Evolutionary conservation across 1,139 yeast genomes (phyloP).

Genomic region (Pichia sp.): DNA sequence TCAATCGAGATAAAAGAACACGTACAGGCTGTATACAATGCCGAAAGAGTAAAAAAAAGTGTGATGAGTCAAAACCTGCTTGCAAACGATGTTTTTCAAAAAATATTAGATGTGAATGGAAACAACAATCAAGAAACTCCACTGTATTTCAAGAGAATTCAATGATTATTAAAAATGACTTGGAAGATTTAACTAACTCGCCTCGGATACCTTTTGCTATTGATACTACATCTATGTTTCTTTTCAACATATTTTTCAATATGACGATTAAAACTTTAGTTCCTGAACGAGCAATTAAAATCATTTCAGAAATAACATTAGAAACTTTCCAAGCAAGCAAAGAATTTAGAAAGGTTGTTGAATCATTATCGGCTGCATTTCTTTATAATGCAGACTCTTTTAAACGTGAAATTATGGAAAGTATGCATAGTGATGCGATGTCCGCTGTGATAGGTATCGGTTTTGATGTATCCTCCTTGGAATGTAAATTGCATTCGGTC

Average conservation of each 20-base stretch:
- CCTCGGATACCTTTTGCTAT: background rate
- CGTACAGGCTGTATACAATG: constrained; percentile 5
- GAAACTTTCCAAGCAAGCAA: constrained; percentile 1
- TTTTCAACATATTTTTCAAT: constrained; percentile 7
- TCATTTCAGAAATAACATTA: constrained; percentile 3
- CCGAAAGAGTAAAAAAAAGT: constrained; percentile 3
- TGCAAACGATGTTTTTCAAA: constrained; percentile 1
- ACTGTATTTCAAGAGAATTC: no score
- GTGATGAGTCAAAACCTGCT: constrained; percentile 5
- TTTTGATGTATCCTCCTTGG: background rate
- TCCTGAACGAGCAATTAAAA: background rate
- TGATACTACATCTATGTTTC: background rate
- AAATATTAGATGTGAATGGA: background rate
- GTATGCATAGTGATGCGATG: background rate
- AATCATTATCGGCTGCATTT: constrained; percentile 1
- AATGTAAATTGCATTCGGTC: constrained; percentile 1
- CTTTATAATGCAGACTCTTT: background rate
- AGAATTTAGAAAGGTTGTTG: background rate
- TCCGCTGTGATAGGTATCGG: background rate
- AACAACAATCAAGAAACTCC: no score
- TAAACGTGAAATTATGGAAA: background rate
- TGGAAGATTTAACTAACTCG: background rate
- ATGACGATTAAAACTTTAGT: background rate
- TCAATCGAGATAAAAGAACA: background rate
- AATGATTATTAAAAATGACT: no score